Evolutionary conservation across 345 rosid species (phyloP), one percentile per base, ranked within the genome.

Genomic region (Eutrema yunnanense): DNA sequence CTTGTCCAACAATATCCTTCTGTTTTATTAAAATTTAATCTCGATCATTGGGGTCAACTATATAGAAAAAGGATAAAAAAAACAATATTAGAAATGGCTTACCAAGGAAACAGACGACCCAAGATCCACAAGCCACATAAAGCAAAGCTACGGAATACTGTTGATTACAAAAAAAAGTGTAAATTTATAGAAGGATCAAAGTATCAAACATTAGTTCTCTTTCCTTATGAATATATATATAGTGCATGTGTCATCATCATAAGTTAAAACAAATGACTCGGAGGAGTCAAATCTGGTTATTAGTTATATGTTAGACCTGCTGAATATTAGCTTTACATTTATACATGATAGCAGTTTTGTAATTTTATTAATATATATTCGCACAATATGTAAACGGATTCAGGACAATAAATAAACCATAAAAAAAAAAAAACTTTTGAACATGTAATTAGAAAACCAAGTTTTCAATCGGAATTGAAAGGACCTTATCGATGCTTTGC

Each of bases 1-100:
- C 96, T 84, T 66, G 96, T 86, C 96, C 96, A 90, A 51, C 98
- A 90, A 71, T 81, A 90, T 57, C 92, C 97, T 80, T 88, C 98
- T 89, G 60, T 55, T 36, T 65, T 52, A 22, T 22, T 22, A 22
- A 22, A 41, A 22, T 57, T 5, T 46, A 37, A 48, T 37, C 26
- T 22, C 26, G 26, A 22, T 22, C 26, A 22, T 22, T 65, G 32
- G 65, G 49, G 71, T 73, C 56, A 73, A 50, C 47, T 54, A 27
- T 11, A n/a, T 36, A 22, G 56, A 53, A 73, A 8, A 55, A 10
- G 12, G 26, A 22, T 22, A 0, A 71, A 61, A 27, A 50, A 3
- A 16, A 60, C 60, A 37, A 6, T 16, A 43, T 51, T 36, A 4
- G 6, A 37, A 19, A 26, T 40, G 13, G 69, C 76, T 14, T 52